Evolutionary conservation across 768 basidiomycete genomes (phyloP).

Genomic region (Amanita rubescens): DNA sequence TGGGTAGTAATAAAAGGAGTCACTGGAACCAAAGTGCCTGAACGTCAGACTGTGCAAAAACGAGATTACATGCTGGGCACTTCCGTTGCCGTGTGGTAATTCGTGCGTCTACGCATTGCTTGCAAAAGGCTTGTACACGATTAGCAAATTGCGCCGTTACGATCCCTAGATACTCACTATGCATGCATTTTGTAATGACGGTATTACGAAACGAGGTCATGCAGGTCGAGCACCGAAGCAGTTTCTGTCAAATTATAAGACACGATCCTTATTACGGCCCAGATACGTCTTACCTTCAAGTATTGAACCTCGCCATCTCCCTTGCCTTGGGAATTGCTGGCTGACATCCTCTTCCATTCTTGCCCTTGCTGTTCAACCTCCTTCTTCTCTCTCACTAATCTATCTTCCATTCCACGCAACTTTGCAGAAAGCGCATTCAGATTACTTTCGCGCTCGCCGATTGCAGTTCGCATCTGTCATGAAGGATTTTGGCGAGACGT

Average conservation of each 20-base stretch:
- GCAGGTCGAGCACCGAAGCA: conserved; percentile 89
- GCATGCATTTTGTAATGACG: conserved; percentile 84
- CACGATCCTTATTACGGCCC: neutral
- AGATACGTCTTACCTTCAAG: conserved; percentile 42
- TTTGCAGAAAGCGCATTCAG: conserved; percentile 28
- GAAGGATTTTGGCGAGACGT: conserved; percentile 7
- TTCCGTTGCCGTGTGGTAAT: conserved; percentile 87
- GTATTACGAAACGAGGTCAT: conserved; percentile 68
- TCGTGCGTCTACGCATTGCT: conserved; percentile 78
- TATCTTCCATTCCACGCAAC: conserved; percentile 40
- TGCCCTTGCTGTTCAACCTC: conserved; percentile 43
- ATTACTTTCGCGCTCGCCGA: conserved; percentile 28
- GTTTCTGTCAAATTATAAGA: conserved; percentile 36
- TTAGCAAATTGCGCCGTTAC: neutral
- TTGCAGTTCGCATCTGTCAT: conserved; percentile 19
- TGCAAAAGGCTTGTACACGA: conserved; percentile 67
- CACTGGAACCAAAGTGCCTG: conserved; percentile 42
- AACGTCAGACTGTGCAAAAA: conserved; percentile 82
- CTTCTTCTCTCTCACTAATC: conserved; percentile 36
- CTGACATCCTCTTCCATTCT: conserved; percentile 37
- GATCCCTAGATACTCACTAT: conserved; percentile 54
- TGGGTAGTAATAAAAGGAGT: conserved; percentile 9
- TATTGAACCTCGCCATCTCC: conserved; percentile 37
- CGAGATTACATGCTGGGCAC: conserved; percentile 81
- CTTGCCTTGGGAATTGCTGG: conserved; percentile 20